Conservation (phyloP, 768 basidiomycete species). For the Leccinum pellstonianum region DNA sequence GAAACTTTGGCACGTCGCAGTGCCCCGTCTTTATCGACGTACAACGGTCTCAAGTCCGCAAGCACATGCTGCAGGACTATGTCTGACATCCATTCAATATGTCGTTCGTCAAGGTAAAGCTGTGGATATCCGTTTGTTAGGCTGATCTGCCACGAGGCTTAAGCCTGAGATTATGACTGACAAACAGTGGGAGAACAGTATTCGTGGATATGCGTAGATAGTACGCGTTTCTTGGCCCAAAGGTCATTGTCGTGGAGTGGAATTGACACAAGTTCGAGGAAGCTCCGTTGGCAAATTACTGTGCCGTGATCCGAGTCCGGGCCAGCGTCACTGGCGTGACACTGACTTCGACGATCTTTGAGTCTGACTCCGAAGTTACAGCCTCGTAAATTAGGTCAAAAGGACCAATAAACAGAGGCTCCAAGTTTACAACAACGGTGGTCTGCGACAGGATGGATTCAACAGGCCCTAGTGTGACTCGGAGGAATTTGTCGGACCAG, state of each 20-base stretch:
- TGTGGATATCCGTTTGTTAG: constrained; percentile 28
- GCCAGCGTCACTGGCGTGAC: no score
- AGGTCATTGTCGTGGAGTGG: constrained; percentile 46
- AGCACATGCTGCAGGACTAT: constrained; percentile 75
- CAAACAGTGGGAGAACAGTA: constrained; percentile 77
- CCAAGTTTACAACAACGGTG: neutral
- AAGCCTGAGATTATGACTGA: constrained; percentile 30
- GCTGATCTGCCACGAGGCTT: neutral
- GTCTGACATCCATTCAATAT: constrained; percentile 92
- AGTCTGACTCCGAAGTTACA: no score
- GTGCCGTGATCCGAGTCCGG: no score
- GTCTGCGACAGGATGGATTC: no score
- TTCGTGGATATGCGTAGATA: constrained; percentile 79
- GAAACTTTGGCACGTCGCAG: neutral
- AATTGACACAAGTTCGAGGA: neutral
- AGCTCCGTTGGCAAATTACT: neutral
- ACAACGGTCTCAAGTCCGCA: constrained; percentile 74
- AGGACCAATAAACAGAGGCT: neutral
- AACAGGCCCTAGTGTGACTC: neutral
- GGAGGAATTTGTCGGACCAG: no score
- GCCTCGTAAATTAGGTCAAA: no score
- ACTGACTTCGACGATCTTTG: no score
- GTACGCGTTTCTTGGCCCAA: constrained; percentile 71
- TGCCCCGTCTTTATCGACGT: constrained; percentile 14
- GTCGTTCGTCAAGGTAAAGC: constrained; percentile 87